Percentiles rank a stretch among this genome's conserved stretches.
Evolutionary conservation across 1,139 yeast species (phyloP).

Genomic region (Debaryomyces coudertii): DNA sequence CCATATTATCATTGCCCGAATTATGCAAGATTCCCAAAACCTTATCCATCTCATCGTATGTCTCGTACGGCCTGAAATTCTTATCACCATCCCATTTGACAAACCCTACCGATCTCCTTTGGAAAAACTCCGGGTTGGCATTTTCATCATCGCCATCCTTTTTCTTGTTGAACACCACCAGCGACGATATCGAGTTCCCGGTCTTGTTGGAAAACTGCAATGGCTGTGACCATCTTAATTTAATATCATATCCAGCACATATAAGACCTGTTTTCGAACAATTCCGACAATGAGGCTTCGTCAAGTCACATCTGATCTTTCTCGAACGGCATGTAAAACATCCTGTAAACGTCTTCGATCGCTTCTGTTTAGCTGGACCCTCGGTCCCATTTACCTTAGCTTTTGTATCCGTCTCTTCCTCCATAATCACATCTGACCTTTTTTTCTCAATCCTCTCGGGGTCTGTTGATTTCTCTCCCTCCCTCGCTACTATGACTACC

Average conservation of each 20-base stretch:
- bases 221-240: slow-evolving; percentile 74
- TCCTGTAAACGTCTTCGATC: slow-evolving; percentile 51
- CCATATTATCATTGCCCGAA: slow-evolving; percentile 45
- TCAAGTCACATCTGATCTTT: slow-evolving; percentile 52
- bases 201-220: slow-evolving; percentile 44
- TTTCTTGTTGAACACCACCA: slow-evolving; percentile 29
- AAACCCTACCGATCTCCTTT: slow-evolving; percentile 75
- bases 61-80: slow-evolving; percentile 54
- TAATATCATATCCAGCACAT: slow-evolving; percentile 85
- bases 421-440: neutral
- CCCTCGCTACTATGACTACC: neutral
- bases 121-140: slow-evolving; percentile 50
- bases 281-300: slow-evolving; percentile 45
- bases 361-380: slow-evolving; percentile 17
- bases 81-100: slow-evolving; percentile 59
- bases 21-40: slow-evolving; percentile 66
- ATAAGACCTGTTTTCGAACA: slow-evolving; percentile 52
- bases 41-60: slow-evolving; percentile 81
- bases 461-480: neutral
- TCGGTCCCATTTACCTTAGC: slow-evolving; percentile 4
- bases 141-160: slow-evolving; percentile 21
- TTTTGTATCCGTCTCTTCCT: neutral
- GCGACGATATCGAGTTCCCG: slow-evolving; percentile 31
- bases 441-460: neutral
- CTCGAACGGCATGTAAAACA: slow-evolving; percentile 56